A percentile compares a stretch with the other conserved stretches of the same genome.
phyloP scores from a whole-genome alignment of 1,284 basidiomycete species.

The Cerrena zonata region DNA sequence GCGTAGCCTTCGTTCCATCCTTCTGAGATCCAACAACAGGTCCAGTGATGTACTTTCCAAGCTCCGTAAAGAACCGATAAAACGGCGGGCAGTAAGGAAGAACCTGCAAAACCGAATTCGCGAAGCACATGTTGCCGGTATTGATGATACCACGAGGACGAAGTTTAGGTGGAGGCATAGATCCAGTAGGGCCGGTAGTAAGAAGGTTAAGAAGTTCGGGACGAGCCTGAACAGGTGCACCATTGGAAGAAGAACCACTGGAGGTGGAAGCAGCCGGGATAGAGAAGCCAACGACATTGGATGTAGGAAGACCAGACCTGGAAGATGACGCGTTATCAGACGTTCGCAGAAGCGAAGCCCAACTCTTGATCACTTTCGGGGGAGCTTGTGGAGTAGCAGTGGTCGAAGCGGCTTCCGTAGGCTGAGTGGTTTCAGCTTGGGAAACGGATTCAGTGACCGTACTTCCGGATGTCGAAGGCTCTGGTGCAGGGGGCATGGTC shows the following conservation, averaged over 20 bases:
- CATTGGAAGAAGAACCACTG: slow-evolving; percentile 8
- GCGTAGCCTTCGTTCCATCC: slow-evolving; percentile 50
- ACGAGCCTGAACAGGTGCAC: slow-evolving; percentile 38
- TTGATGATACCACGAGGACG: slow-evolving; percentile 85
- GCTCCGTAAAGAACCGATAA: slow-evolving; percentile 69
- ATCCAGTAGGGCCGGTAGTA: slow-evolving; percentile 37
- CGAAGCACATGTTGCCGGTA: slow-evolving; percentile 96
- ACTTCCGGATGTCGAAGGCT: slow-evolving; percentile 16
- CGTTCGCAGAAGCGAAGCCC: slow-evolving; percentile 66
- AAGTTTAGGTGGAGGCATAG: slow-evolving; percentile 34
- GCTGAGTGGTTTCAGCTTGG: background rate
- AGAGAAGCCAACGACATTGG: slow-evolving; percentile 64
- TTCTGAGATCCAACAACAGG: slow-evolving; percentile 26
- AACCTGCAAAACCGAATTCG: slow-evolving; percentile 89
- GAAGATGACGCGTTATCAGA: slow-evolving; percentile 33
- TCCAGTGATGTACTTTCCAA: slow-evolving; percentile 49
- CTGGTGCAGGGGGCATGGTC: slow-evolving; percentile 8
- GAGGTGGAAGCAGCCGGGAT: slow-evolving; percentile 41
- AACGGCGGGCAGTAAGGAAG: slow-evolving; percentile 88
- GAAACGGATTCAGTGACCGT: slow-evolving; percentile 3
- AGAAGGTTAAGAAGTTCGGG: slow-evolving; percentile 57
- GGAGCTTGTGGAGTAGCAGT: slow-evolving; percentile 27
- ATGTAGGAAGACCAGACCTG: slow-evolving; percentile 48
- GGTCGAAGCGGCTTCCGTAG: slow-evolving; percentile 15
- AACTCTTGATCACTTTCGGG: slow-evolving; percentile 63